phyloP scores from a whole-genome alignment of 2,329 filamentous ascomycete genomes.

The Nemania bipapillata region DNA sequence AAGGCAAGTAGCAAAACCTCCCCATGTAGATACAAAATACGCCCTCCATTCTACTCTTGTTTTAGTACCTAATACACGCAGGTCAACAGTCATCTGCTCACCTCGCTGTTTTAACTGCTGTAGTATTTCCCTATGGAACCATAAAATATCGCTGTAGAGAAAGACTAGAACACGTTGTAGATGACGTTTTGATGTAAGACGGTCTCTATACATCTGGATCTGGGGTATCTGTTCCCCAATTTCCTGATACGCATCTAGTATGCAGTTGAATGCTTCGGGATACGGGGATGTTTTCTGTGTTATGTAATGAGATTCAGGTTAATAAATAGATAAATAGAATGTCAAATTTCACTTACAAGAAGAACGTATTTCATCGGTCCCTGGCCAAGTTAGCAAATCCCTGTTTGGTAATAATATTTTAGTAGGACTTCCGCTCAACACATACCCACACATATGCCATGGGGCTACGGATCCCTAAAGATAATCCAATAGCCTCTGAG shows the following conservation, averaged over 20 bases:
- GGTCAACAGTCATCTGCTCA: slow-evolving; percentile 18
- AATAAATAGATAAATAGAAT: neutral
- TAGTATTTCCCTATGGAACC: slow-evolving; percentile 53
- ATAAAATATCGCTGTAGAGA: slow-evolving; percentile 55
- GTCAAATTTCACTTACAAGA: slow-evolving; percentile 35
- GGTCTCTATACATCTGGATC: slow-evolving; percentile 48
- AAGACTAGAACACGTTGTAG: slow-evolving; percentile 50
- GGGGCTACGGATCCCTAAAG: slow-evolving; percentile 46
- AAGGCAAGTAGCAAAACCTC: slow-evolving; percentile 47
- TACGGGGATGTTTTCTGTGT: slow-evolving; percentile 28
- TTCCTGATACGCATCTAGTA: slow-evolving; percentile 54
- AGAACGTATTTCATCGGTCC: slow-evolving; percentile 55
- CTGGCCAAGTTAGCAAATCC: slow-evolving; percentile 28
- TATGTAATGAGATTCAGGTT: neutral
- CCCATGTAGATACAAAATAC: slow-evolving; percentile 52
- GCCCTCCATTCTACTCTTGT: slow-evolving; percentile 45
- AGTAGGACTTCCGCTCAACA: neutral
- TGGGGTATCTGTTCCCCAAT: slow-evolving; percentile 55
- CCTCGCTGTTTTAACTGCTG: slow-evolving; percentile 45
- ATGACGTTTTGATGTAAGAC: slow-evolving; percentile 48
- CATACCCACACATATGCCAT: slow-evolving; percentile 52
- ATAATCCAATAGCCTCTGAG: slow-evolving; percentile 49
- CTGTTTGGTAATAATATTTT: neutral
- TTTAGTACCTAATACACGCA: neutral
- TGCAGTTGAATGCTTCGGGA: slow-evolving; percentile 51